Percentiles rank a stretch among this genome's conserved stretches.
phyloP scores from a whole-genome alignment of 164 flowering plant species.

The Vitis cinerea region DNA sequence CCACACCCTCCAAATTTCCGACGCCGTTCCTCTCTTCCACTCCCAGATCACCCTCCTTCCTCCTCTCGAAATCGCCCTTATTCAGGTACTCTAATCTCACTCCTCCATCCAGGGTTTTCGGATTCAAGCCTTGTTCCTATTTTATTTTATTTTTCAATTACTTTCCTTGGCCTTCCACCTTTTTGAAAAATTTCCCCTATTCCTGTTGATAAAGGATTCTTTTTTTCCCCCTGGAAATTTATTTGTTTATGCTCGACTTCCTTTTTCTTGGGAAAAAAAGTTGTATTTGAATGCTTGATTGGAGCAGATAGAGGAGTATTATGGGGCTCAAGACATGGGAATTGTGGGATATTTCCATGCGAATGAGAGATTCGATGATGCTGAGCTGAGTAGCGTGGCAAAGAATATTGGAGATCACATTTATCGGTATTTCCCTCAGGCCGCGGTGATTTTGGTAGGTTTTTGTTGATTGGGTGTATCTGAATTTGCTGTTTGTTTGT shows the following conservation, averaged over 20 bases:
- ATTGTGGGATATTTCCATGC: slow-evolving; percentile 94
- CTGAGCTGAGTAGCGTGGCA: slow-evolving; percentile 65
- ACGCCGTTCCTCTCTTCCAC: slow-evolving; percentile 94
- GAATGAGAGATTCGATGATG: slow-evolving; percentile 83
- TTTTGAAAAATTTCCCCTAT: no score
- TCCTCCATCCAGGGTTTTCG: slow-evolving; percentile 8
- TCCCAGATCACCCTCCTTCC: slow-evolving; percentile 84
- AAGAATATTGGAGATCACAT: slow-evolving; percentile 95
- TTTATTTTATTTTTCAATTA: neutral
- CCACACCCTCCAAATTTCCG: slow-evolving; percentile 59
- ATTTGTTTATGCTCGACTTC: neutral
- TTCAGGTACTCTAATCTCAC: slow-evolving; percentile 43
- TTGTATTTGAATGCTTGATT: neutral
- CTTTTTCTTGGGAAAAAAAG: neutral
- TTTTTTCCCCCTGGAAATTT: no score
- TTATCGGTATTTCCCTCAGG: slow-evolving; percentile 72
- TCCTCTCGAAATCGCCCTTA: slow-evolving; percentile 85
- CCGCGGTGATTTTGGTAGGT: slow-evolving; percentile 78
- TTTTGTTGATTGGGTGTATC: neutral
- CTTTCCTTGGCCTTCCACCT: neutral
- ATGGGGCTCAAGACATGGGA: slow-evolving; percentile 55
- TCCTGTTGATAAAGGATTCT: no score
- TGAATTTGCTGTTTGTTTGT: neutral
- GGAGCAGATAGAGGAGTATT: slow-evolving; percentile 81
- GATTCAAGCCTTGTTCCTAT: neutral